These are phyloP conservation scores for Microbotryum violaceum DNA, from an alignment of 1,284 basidiomycete genomes.

Conservation along the genomic window DNA sequence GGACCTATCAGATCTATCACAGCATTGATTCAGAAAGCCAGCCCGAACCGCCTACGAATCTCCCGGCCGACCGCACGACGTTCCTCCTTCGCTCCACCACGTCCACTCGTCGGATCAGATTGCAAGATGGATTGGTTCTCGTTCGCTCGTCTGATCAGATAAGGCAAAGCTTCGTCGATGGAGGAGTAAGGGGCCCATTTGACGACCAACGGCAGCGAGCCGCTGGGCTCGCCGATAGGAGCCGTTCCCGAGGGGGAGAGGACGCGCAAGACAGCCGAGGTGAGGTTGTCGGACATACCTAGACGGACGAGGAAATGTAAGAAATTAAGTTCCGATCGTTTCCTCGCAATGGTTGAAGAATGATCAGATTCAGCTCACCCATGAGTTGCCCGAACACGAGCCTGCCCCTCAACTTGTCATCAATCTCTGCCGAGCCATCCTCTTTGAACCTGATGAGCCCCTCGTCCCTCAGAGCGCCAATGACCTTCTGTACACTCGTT, in stretches of 20 bases:
- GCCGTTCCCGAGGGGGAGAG: constrained; percentile 11
- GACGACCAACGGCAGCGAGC: constrained; percentile 25
- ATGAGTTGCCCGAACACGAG: constrained; percentile 35
- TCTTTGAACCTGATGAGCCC: constrained; percentile 22
- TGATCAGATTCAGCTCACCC: constrained; percentile 16
- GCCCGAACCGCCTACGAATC: constrained; percentile 25
- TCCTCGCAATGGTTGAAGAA: background rate
- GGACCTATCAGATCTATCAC: too few species aligned
- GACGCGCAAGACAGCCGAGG: constrained; percentile 27
- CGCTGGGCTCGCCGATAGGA: background rate
- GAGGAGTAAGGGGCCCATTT: constrained; percentile 35
- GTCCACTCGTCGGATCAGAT: constrained; percentile 28
- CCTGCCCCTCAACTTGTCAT: constrained; percentile 29
- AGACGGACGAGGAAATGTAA: background rate
- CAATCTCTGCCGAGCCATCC: constrained; percentile 20
- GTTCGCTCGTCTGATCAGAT: constrained; percentile 35
- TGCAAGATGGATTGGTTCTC: constrained; percentile 35
- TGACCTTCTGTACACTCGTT: constrained; percentile 28
- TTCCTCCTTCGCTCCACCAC: constrained; percentile 31
- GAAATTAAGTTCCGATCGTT: background rate
- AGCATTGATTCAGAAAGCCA: constrained; percentile 13
- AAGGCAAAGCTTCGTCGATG: constrained; percentile 33
- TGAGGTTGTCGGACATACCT: constrained; percentile 38
- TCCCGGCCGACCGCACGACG: constrained; percentile 31
- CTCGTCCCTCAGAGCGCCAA: constrained; percentile 20